phyloP scores from a whole-genome alignment of 345 rosid species.

The Diplotaxis tenuifolia region DNA sequence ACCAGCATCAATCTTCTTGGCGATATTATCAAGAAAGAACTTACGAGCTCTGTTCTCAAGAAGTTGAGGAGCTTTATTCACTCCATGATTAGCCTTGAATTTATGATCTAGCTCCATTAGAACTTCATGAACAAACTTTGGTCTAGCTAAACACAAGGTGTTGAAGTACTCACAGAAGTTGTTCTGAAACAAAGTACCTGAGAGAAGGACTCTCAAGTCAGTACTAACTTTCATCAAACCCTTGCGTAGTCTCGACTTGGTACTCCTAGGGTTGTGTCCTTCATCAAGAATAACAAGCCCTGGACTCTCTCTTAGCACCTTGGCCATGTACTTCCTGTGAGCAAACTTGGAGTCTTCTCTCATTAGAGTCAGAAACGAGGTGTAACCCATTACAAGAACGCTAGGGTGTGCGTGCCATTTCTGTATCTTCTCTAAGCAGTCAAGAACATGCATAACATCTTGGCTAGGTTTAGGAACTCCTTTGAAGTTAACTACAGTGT shows the following conservation, averaged over 20 bases:
- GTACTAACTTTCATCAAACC: constrained; percentile 88
- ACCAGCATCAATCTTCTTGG: constrained; percentile 71
- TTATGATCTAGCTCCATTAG: constrained; percentile 65
- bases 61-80: constrained; percentile 59
- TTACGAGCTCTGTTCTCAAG: constrained; percentile 89
- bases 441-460: constrained; percentile 89
- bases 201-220: constrained; percentile 73
- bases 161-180: constrained; percentile 94
- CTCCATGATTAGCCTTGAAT: constrained; percentile 42
- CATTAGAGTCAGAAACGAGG: constrained; percentile 87
- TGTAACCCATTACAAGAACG: constrained; percentile 94
- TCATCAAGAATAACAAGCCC: constrained; percentile 88
- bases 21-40: constrained; percentile 70
- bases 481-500: constrained; percentile 29
- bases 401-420: constrained; percentile 96
- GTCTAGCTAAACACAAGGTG: constrained; percentile 89
- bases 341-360: constrained; percentile 82
- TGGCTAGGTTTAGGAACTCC: constrained; percentile 69
- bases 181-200: constrained; percentile 94
- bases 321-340: constrained; percentile 83
- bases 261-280: constrained; percentile 96
- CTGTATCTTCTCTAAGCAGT: constrained; percentile 89
- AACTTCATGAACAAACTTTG: constrained; percentile 74
- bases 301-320: constrained; percentile 81
- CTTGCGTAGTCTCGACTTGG: constrained; percentile 89